Evolutionary conservation across 2,329 filamentous ascomycete species (phyloP), one percentile per base, ranked within the genome.

Genomic region (Colletotrichum falcatum): DNA sequence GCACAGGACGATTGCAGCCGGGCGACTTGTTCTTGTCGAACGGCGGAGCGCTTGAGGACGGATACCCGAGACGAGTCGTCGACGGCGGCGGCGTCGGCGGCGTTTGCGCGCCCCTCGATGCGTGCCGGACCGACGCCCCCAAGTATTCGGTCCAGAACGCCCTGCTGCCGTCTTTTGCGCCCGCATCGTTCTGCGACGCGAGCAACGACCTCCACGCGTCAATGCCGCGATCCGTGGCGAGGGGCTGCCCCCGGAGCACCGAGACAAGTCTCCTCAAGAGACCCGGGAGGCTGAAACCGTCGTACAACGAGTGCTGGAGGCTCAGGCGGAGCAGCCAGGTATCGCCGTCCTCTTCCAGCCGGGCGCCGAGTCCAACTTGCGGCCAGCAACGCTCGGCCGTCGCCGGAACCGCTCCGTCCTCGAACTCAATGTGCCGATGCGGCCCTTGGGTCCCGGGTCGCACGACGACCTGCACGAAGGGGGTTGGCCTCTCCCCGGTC

Each of bases 231-330:
- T 12, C 7, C n/a, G 7, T 8, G 5, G 26, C 12, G 8, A 51
- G 20, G 5, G 9, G 2, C 23, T 63, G 18, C 1, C 37, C 28
- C 23, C 46, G n/a, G 2, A 68, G 20, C 1, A 4, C 42, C 9
- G 65, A 58, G 5, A 49, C 46, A 0, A 65, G 42, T 5, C 65
- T 49, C 2, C 85, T 77, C 28, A 94, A 82, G 7, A 97, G 81
- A 0, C 86, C 77, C 0, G 90, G 88, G 5, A 98, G 83, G 75
- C 93, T 96, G 70, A 97, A 86, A 7, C 91, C 94, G 78, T 98
- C 95, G 77, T 98, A 98, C 0, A 98, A 84, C 0, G 93, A 92
- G 78, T 98, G 95, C 73, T 97, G 94, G 5, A 98, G 91, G 33
- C 84, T 84, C 6, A 94, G 83, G 2, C 86, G 81, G 5, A 90